phyloP scores from a whole-genome alignment of 192 early-diverging fungal genomes.

The Chytriomyces confervae region DNA sequence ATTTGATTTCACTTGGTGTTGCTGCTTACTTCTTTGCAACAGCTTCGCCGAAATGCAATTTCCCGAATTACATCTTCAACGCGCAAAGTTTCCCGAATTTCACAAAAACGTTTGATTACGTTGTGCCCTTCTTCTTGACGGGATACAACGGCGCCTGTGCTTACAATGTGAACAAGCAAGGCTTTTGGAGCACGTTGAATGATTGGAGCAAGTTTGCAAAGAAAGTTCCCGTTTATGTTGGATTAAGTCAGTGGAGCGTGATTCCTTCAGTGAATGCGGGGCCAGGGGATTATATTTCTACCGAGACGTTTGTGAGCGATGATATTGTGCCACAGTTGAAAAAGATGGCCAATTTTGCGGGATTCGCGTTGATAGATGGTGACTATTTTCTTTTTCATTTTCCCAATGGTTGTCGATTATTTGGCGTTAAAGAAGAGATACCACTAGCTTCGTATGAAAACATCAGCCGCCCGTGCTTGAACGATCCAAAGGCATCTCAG shows the following conservation, averaged over 20 bases:
- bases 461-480: slow-evolving; percentile 31
- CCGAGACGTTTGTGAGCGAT: slow-evolving; percentile 3
- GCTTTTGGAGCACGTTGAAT: slow-evolving; percentile 35
- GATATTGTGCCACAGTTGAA: slow-evolving; percentile 10
- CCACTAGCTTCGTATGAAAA: slow-evolving; percentile 26
- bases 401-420: background rate
- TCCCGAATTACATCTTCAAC: slow-evolving; percentile 33
- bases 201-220: slow-evolving; percentile 30
- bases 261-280: slow-evolving; percentile 23
- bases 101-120: slow-evolving; percentile 24
- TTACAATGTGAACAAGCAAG: slow-evolving; percentile 33
- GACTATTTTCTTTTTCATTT: background rate
- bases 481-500: background rate
- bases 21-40: background rate
- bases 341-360: slow-evolving; percentile 31
- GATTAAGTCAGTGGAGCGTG: slow-evolving; percentile 32
- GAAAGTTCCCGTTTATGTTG: slow-evolving; percentile 24
- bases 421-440: background rate
- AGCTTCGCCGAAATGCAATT: slow-evolving; percentile 40
- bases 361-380: slow-evolving; percentile 41
- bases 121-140: slow-evolving; percentile 37
- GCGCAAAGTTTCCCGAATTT: slow-evolving; percentile 3
- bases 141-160: slow-evolving; percentile 34
- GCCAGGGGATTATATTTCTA: slow-evolving; percentile 42
- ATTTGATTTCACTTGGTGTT: background rate